Base-by-base conservation (phyloP, 2,329 filamentous ascomycete genomes). In the Fusarium coicis region DNA sequence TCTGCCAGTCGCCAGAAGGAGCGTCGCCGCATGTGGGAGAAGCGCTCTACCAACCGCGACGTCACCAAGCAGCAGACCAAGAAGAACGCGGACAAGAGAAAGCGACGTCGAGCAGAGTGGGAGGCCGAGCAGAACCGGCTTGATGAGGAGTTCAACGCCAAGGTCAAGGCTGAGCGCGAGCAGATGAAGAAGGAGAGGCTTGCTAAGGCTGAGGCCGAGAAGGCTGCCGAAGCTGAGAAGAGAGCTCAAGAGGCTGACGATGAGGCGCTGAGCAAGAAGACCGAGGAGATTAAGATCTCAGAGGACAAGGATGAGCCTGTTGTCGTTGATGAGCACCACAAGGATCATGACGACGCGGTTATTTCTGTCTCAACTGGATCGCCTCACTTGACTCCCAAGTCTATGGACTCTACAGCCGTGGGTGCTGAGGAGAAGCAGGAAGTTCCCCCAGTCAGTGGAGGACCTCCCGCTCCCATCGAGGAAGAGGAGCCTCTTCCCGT, bases 1-100 rank as follows among this genome's bases (percentile, higher is more conserved):
- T 87, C 84, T 52, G 78, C 80, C n/a, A 84, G 82, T 58, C 83
- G 84, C 10, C 81, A 83, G 70, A 78, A 82, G 49, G 84, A 87
- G 66, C 83, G 85, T 5, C 83, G 85, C 37, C 84, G 83, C 61
- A 81, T 85, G 69, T 88, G 87, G 84, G 84, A 87, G 79, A 84
- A 82, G 76, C 80, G 87, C 5, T 84, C 85, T 7, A 84, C 83
- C 14, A 84, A 81, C 32, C 82, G 82, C 14, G 80, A 84, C 46
- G 81, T 83, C n/a, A 82, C 78, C 53, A 83, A 79, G 79, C 83
- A 80, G 77, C 81, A 85, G 66, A 80, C 76, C 18, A 81, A 83
- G 63, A 83, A 85, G 73, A 81, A 82, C 50, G 73, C 70, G 0
- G 79, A 83, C 14, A 84, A 82, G 70, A 81, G 81, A 50, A 74